These are phyloP conservation scores for Hemileccinum impolitum DNA, from an alignment of 768 basidiomycete species.

Conservation along the genomic window DNA sequence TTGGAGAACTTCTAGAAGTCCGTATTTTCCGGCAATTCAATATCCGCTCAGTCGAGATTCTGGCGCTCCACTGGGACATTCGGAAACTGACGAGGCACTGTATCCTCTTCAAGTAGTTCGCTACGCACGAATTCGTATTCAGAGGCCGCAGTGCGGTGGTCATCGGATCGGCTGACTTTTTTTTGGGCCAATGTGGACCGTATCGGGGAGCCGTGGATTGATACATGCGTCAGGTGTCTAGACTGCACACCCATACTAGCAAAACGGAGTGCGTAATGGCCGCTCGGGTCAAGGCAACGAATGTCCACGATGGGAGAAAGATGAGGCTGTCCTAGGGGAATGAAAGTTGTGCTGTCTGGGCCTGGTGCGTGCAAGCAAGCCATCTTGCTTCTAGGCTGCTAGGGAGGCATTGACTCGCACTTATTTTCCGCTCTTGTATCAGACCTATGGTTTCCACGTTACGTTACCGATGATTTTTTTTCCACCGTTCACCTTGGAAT, in stretches of 20 bases:
- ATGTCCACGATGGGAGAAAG: background rate
- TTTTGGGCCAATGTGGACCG: conserved; percentile 2
- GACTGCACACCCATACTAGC: conserved; percentile 6
- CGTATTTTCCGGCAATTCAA: conserved; percentile 27
- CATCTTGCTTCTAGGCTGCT: conserved; percentile 8
- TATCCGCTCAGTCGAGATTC: conserved; percentile 33
- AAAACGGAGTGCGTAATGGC: conserved; percentile 9
- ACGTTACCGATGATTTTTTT: conserved; percentile 21
- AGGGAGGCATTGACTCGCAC: conserved; percentile 7
- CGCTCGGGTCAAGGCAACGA: background rate
- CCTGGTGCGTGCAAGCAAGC: conserved; percentile 15
- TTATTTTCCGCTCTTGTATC: conserved; percentile 20
- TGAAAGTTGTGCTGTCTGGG: conserved; percentile 15
- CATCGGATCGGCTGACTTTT: conserved; percentile 3
- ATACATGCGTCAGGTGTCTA: conserved; percentile 19
- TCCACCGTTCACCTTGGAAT: conserved; percentile 2
- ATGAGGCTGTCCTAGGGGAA: conserved; percentile 24
- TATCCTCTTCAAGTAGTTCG: conserved; percentile 18
- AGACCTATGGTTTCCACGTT: conserved; percentile 20
- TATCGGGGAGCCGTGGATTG: conserved; percentile 12
- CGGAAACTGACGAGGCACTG: conserved; percentile 9
- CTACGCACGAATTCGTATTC: conserved; percentile 7
- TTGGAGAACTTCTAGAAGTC: conserved; percentile 25
- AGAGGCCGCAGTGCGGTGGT: conserved; percentile 5
- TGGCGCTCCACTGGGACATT: conserved; percentile 19